Evolutionary conservation across 2,329 filamentous ascomycete species (phyloP).

Genomic region (Sporothrix humicola): DNA sequence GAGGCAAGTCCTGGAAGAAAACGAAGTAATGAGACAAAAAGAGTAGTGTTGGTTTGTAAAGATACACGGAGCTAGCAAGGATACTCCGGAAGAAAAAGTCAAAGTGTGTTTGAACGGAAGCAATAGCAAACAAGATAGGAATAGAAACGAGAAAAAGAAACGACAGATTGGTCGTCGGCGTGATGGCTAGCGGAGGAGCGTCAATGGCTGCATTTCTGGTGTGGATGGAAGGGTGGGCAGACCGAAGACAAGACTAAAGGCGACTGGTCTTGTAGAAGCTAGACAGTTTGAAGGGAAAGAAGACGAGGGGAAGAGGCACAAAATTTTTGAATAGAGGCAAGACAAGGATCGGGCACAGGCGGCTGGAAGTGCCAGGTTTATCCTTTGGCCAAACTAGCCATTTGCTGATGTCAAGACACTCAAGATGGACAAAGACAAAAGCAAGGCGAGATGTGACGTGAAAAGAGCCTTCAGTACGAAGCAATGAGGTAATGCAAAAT

Average conservation of each 20-base stretch:
- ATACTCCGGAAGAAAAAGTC: background rate
- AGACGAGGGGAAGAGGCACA: conserved; percentile 18
- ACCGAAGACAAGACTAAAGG: background rate
- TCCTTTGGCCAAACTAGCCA: background rate
- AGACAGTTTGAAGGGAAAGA: background rate
- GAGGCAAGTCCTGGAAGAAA: background rate
- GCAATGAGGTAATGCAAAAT: background rate
- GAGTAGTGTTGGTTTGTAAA: background rate
- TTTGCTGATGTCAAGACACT: background rate
- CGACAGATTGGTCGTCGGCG: conserved; percentile 31
- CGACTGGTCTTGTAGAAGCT: background rate
- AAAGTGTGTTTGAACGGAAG: conserved; percentile 27
- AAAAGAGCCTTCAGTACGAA: background rate
- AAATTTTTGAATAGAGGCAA: conserved; percentile 18
- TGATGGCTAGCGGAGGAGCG: conserved; percentile 24
- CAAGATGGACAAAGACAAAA: background rate
- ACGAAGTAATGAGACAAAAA: background rate
- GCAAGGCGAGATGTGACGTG: background rate
- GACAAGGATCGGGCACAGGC: conserved; percentile 19
- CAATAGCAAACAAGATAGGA: conserved; percentile 20
- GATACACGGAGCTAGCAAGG: conserved; percentile 31
- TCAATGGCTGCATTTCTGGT: conserved; percentile 27
- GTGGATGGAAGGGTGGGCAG: conserved; percentile 5
- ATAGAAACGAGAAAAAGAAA: background rate
- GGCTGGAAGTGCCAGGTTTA: background rate